phyloP scores from a whole-genome alignment of 2,329 filamentous ascomycete genomes.

The Pseudopyrenochaeta lycopersici region DNA sequence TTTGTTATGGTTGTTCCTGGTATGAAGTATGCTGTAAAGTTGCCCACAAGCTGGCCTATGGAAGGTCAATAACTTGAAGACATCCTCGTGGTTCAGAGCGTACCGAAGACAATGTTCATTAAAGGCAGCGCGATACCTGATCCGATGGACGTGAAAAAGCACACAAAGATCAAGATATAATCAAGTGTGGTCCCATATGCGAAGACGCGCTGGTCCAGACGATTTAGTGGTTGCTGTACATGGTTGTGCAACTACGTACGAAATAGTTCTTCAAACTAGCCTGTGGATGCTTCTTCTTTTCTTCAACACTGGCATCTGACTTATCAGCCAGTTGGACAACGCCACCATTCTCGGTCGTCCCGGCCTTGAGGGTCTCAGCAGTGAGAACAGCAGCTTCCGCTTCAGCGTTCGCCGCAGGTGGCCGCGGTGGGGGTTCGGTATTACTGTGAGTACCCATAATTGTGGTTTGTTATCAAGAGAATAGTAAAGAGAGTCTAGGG shows the following conservation, averaged over 20 bases:
- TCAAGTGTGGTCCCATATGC: conserved; percentile 45
- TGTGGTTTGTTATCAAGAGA: neutral
- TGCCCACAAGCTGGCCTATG: conserved; percentile 55
- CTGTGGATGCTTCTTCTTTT: conserved; percentile 27
- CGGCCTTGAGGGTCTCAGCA: conserved; percentile 8
- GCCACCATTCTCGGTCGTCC: conserved; percentile 9
- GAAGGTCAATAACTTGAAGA: neutral
- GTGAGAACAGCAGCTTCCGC: conserved; percentile 6
- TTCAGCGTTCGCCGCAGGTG: conserved; percentile 5
- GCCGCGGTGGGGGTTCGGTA: conserved; percentile 5
- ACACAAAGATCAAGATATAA: conserved; percentile 35
- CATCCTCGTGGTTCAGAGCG: conserved; percentile 43
- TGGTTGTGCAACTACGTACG: conserved; percentile 24
- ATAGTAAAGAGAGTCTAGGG: neutral
- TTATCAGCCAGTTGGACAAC: conserved; percentile 6
- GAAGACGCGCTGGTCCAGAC: conserved; percentile 41
- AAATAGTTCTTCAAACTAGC: conserved; percentile 43
- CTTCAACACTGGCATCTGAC: neutral
- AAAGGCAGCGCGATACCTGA: conserved; percentile 56
- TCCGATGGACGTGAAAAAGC: conserved; percentile 42
- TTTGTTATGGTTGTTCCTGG: conserved; percentile 55
- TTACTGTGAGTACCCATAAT: conserved; percentile 1
- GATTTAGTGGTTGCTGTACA: conserved; percentile 1
- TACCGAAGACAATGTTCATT: conserved; percentile 69
- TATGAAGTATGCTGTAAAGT: conserved; percentile 66